Evolutionary conservation across 1,139 yeast species (phyloP), one percentile per base, ranked within the genome.

Genomic region (Scheffersomyces illinoinensis): DNA sequence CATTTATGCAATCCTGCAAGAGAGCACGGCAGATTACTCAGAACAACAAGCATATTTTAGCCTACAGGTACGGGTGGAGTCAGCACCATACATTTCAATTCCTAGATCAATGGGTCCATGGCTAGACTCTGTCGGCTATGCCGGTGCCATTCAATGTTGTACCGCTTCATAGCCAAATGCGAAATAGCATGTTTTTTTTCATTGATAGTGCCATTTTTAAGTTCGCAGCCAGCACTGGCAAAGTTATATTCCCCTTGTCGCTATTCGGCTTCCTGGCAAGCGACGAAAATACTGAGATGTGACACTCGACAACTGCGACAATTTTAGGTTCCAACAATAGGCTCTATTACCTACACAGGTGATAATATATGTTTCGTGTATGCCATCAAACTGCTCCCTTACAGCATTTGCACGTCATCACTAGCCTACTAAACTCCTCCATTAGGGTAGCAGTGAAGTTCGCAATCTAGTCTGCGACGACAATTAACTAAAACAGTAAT

Each of bases 191-290:
- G 14, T 7, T 3, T 12, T 33, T 33, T 33, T 33, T 8, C 43
- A 33, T 33, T 33, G 43, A 10, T 33, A 3, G 12, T 33, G 17
- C 43, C 43, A 33, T 10, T 33, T 33, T 7, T 17, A 33, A 33
- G 43, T 12, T 33, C 43, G 43, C 43, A 33, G 43, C 43, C 43
- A 33, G 43, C 43, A 5, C 17, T 33, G 43, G 43, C 43, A 33
- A 33, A 33, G 10, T 24, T 24, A n/a, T 56, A 67, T 71, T 17
- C 71, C 71, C 10, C 66, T 64, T 3, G 62, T 72, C 47, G 43
- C 48, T 21, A 47, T 33, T 33, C 43, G 43, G 43, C 43, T 33
- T 33, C 33, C 33, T 33, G 14, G 43, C 43, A 33, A 33, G 43
- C 17, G 43, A 33, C 43, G 33, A 33, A 33, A 33, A 33, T 33